Conservation (phyloP, 1,139 yeast genomes). For the Sugiyamaella sp. region DNA sequence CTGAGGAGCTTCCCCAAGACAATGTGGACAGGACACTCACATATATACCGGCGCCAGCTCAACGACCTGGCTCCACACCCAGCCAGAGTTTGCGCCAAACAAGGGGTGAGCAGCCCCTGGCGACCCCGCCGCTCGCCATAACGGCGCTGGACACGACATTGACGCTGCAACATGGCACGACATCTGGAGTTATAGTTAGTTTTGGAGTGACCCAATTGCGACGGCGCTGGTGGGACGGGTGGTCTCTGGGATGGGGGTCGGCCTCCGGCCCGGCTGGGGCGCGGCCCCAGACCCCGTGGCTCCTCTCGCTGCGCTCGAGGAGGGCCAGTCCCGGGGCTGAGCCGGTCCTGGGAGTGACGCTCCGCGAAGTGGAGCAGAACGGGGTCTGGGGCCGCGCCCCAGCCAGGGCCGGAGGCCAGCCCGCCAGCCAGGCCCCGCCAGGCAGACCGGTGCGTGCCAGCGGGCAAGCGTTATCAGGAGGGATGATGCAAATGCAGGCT, state of each 20-base stretch:
- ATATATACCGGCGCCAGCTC: no score
- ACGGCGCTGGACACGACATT: no score
- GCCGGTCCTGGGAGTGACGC: background rate
- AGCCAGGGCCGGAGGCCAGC: background rate
- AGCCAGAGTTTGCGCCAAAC: no score
- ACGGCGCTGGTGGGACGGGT: background rate
- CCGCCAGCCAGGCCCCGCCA: background rate
- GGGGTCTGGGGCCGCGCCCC: background rate
- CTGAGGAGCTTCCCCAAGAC: no score
- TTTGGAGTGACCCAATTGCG: no score
- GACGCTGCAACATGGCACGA: no score
- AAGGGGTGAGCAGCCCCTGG: no score
- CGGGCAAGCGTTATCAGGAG: constrained; percentile 9
- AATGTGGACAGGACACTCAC: no score
- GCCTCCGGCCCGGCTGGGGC: background rate
- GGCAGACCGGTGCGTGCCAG: background rate
- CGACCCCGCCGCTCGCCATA: no score
- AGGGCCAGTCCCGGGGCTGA: background rate
- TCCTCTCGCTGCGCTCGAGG: background rate
- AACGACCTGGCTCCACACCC: no score
- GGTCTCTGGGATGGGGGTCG: background rate
- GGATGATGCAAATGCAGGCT: constrained; percentile 12
- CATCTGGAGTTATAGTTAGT: no score
- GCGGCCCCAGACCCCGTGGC: background rate
- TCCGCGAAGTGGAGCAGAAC: background rate